These are phyloP conservation scores for Aurantiochytrium sp. DNA, from an alignment of 108 stramenopile genomes.

Conservation along the genomic window DNA sequence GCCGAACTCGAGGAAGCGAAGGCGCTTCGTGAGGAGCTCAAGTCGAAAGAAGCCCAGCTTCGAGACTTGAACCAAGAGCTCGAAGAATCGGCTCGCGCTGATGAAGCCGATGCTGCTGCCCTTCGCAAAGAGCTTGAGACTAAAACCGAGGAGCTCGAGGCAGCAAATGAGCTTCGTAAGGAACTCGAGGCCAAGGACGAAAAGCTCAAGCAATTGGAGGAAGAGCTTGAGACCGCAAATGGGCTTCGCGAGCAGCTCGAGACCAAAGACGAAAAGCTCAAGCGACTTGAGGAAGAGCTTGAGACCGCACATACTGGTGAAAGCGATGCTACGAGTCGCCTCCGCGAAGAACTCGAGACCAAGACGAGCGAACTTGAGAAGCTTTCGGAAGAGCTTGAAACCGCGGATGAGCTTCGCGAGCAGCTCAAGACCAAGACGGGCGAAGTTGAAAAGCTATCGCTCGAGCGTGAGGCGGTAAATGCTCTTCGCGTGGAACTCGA, in stretches of 20 bases:
- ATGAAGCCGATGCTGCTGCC: not conserved
- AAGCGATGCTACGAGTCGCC: not conserved
- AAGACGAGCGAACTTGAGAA: no score
- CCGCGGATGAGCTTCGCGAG: no score
- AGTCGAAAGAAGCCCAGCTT: not conserved
- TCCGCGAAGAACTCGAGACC: not conserved
- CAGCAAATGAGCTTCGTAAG: no score
- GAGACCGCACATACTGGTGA: not conserved
- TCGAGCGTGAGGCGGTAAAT: not conserved
- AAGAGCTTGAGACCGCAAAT: not conserved
- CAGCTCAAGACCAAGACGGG: not conserved
- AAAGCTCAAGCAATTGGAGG: no score
- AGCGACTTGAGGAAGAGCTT: not conserved
- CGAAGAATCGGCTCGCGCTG: not conserved
- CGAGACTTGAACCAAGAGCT: not conserved
- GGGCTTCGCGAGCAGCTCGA: not conserved
- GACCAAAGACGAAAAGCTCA: not conserved
- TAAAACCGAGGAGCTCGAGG: not conserved
- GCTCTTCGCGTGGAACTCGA: not conserved
- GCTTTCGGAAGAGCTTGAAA: not conserved
- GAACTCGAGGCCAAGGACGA: no score
- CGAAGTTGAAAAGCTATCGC: not conserved
- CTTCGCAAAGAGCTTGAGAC: not conserved
- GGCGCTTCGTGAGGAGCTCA: not conserved
- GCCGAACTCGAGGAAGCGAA: not conserved